Base-by-base conservation (phyloP, 768 basidiomycete species). In the Clitopilus hobsonii region DNA sequence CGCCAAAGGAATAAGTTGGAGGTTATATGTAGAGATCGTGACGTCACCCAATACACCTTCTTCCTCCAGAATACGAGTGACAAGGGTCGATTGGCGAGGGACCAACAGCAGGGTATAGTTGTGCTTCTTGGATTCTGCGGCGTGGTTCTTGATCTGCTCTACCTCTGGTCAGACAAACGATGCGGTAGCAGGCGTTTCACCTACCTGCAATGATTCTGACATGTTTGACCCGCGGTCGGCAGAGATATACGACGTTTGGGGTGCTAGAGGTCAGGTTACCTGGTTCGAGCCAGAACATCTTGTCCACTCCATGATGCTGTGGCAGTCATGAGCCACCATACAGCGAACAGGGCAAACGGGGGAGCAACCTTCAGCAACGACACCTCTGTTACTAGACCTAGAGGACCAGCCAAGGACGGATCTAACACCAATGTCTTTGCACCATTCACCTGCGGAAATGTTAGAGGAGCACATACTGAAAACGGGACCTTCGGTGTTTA, bases 201-300 rank as follows among this genome's bases (percentile, higher is more conserved):
- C 63, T 67, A 95, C 97, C 91, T 60, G 96, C 94, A 52, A 98
- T 90, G 53, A 91, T 88, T 71, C 89, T 90, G 66, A 94, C 85
- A 67, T 86, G 83, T 57, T 82, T 88, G 57, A 97, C 90, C 62
- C 82, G 79, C 2, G 96, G 94, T 27, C 94, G 81, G 68, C 91
- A 96, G 7, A 99, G 81, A 71, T 98, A 99, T 18, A 99, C 83
- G 56, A 98, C 84, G 62, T 95, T 95, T 28, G 89, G 81, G 5
- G 95, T 94, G 2, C 84, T 80, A 2, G 91, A 88, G 11, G 84
- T 79, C 47, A 98, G 72, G 7, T 91, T 86, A 16, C 95, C 95
- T 10, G 88, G 70, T 71, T 98, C 97, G 22, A 99, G 83, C 96
- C 97, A 99, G 73, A 95, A 97, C 91, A 99, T 96, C 77, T 97